A percentile compares a stretch with the other conserved stretches of the same genome.
Evolutionary conservation across 1,284 basidiomycete species (phyloP).

Genomic region (Pseudozyma pruni): DNA sequence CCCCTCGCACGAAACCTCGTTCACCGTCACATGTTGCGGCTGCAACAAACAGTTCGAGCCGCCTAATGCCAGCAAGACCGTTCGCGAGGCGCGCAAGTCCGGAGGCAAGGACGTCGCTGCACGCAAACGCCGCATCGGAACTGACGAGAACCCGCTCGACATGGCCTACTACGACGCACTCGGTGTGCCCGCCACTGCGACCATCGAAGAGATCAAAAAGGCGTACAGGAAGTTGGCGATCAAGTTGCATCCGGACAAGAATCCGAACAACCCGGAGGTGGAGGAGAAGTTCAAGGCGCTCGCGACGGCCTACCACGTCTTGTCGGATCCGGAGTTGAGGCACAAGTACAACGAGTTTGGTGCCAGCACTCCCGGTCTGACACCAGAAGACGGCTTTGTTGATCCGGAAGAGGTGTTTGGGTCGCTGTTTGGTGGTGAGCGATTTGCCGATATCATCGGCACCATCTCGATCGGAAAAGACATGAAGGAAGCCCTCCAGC

Average conservation of each 20-base stretch:
- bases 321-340: constrained; percentile 85
- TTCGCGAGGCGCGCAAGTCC: constrained; percentile 56
- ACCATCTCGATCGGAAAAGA: constrained; percentile 86
- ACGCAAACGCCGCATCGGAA: constrained; percentile 63
- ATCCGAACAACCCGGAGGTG: constrained; percentile 88
- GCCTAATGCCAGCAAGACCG: constrained; percentile 55
- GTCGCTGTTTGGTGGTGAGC: constrained; percentile 74
- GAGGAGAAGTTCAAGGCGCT: constrained; percentile 76
- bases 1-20: constrained; percentile 54
- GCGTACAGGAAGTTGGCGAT: constrained; percentile 94
- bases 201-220: constrained; percentile 90
- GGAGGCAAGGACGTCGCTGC: constrained; percentile 36
- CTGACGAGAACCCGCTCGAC: constrained; percentile 66
- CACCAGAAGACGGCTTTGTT: constrained; percentile 69
- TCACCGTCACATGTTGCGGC: constrained; percentile 62
- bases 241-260: constrained; percentile 81
- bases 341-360: constrained; percentile 90
- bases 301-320: constrained; percentile 73
- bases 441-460: constrained; percentile 84
- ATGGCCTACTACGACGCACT: constrained; percentile 73
- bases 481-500: constrained; percentile 97
- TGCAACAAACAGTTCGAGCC: constrained; percentile 65
- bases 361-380: constrained; percentile 63
- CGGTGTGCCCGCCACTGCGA: constrained; percentile 79
- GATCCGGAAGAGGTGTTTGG: constrained; percentile 88